Evolutionary conservation across 2,329 filamentous ascomycete genomes (phyloP), one percentile per base, ranked within the genome.

Genomic region (Aschersonia sp.): DNA sequence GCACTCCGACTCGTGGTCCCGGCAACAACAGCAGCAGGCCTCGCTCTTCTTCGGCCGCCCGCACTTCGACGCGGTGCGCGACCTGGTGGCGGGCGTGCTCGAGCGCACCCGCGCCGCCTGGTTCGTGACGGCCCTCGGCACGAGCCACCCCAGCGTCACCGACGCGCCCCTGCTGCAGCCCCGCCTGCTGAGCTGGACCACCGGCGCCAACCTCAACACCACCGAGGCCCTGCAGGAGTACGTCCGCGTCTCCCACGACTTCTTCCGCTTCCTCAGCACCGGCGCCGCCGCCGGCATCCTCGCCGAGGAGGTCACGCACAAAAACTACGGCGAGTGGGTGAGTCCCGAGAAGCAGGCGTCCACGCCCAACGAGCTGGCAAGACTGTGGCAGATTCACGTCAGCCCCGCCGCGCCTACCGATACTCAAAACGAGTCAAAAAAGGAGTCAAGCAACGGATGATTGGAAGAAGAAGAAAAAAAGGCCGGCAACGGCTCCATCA

Each of bases 111-210:
- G 68, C 43, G 57, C 68, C 4, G 64, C 66, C 2, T 78, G 74
- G 74, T 78, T 78, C 59, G 58, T 76, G 55, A 78, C 74, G 1
- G 69, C 68, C 31, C 56, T 75, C 1, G 71, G 72, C 33, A 77
- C 74, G 0, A 64, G 77, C 0, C 81, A 85, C 55, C 78, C 81
- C 0, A 77, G 72, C 8, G 75, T 82, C 22, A 83, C 81, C 0
- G 81, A 84, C 55, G 81, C 80, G 12, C 79, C 80, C 0, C 65
- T 84, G 3, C 69, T 85, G 6, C 73, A 82, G 51, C 80, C 80
- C 0, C 62, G 72, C 46, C 63, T 84, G 31, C 66, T 84, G 43
- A 70, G 73, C 48, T 74, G 76, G 65, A 76, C 76, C 0, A 83
- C 79, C 0, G 77, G 78, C 0, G 75, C 79, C 0, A 73, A 67